A percentile compares a stretch with the other conserved stretches of the same genome.
These are phyloP conservation scores for Nasturtium officinale DNA, from an alignment of 345 rosid genomes.

Conservation along the genomic window DNA sequence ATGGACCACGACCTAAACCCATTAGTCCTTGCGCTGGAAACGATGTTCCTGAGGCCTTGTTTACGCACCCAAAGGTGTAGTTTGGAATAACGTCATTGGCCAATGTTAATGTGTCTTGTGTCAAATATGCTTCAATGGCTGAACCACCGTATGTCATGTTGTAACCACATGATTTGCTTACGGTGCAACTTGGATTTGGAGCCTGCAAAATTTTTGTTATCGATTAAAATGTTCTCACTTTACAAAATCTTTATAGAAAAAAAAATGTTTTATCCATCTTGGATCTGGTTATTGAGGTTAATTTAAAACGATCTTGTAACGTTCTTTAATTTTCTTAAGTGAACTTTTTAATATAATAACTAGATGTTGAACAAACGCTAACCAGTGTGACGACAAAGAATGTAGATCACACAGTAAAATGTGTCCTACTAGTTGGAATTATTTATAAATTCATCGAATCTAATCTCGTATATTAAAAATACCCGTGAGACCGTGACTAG, in stretches of 20 bases:
- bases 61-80: constrained; percentile 88
- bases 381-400: constrained; percentile 30
- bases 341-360: background rate
- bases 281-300: constrained; percentile 30
- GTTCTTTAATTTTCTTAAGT: constrained; percentile 1
- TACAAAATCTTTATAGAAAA: background rate
- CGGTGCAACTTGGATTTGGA: constrained; percentile 66
- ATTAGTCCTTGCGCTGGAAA: constrained; percentile 82
- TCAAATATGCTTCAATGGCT: constrained; percentile 60
- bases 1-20: constrained; percentile 87
- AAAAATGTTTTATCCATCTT: constrained; percentile 15
- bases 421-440: constrained; percentile 26
- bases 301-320: background rate
- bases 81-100: constrained; percentile 58
- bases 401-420: constrained; percentile 26
- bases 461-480: background rate
- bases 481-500: constrained; percentile 40
- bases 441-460: constrained; percentile 6
- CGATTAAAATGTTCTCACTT: constrained; percentile 11
- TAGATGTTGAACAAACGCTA: constrained; percentile 6
- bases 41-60: constrained; percentile 65
- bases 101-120: constrained; percentile 66
- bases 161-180: constrained; percentile 61
- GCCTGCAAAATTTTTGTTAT: constrained; percentile 45
- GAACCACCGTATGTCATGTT: constrained; percentile 89